A percentile compares a stretch with the other conserved stretches of the same genome.
Evolutionary conservation across 2,329 filamentous ascomycete species (phyloP).

Genomic region (Kalmusia sp.): DNA sequence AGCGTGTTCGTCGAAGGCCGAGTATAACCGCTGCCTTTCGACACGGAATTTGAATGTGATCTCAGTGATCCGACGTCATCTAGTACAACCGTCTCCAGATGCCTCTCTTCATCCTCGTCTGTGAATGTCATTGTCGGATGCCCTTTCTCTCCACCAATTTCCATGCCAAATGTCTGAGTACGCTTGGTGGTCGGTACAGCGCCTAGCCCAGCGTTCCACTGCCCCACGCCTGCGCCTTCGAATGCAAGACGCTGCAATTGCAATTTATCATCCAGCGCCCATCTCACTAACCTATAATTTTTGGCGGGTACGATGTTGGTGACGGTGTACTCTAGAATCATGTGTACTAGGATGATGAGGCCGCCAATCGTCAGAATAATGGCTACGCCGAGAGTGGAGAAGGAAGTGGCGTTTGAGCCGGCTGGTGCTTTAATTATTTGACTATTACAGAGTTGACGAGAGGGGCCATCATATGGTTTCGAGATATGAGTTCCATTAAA

Average conservation of each 20-base stretch:
- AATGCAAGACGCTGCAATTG: slow-evolving; percentile 15
- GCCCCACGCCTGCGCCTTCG: slow-evolving; percentile 9
- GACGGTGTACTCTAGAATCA: slow-evolving; percentile 10
- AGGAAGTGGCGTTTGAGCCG: slow-evolving; percentile 9
- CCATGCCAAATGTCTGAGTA: background rate
- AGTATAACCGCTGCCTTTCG: background rate
- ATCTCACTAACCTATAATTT: slow-evolving; percentile 10
- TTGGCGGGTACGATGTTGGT: slow-evolving; percentile 2
- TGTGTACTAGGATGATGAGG: slow-evolving; percentile 8
- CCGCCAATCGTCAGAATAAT: slow-evolving; percentile 10
- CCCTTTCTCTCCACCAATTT: background rate
- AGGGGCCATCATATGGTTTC: slow-evolving; percentile 4
- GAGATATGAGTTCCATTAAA: slow-evolving; percentile 4
- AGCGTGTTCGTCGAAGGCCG: background rate
- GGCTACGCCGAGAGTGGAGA: slow-evolving; percentile 12
- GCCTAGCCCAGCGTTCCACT: slow-evolving; percentile 4
- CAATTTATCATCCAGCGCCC: slow-evolving; percentile 16
- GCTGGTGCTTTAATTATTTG: slow-evolving; percentile 10
- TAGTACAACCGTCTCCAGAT: background rate
- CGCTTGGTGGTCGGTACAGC: slow-evolving; percentile 8
- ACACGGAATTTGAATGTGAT: background rate
- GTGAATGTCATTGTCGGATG: background rate
- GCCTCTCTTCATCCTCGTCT: background rate
- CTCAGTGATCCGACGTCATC: background rate
- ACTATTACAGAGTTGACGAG: slow-evolving; percentile 8